Evolutionary conservation across 768 basidiomycete species (phyloP).

Genomic region (Suillus subaureus): DNA sequence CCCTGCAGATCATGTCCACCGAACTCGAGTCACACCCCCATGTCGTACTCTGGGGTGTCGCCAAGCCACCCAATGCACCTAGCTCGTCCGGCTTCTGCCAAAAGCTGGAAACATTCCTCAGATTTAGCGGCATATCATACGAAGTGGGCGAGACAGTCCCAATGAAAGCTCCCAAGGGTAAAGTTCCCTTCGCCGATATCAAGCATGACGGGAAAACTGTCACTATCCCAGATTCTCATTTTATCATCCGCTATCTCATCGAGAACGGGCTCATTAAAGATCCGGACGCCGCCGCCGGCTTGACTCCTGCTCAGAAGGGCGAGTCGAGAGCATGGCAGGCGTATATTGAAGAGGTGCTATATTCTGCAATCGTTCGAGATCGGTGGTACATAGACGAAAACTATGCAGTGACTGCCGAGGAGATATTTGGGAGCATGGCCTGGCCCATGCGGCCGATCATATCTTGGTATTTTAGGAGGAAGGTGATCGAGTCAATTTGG

Average conservation of each 20-base stretch:
- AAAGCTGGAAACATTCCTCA: conserved; percentile 35
- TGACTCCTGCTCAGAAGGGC: conserved; percentile 30
- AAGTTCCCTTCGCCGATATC: conserved; percentile 36
- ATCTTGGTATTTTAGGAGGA: conserved; percentile 26
- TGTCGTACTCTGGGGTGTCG: conserved; percentile 29
- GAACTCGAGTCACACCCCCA: conserved; percentile 9
- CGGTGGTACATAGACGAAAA: conserved; percentile 35
- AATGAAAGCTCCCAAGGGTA: conserved; percentile 33
- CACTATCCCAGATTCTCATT: conserved; percentile 34
- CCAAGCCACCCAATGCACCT: conserved; percentile 23
- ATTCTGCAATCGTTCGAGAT: conserved; percentile 29
- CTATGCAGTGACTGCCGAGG: conserved; percentile 16
- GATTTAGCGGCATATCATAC: conserved; percentile 28
- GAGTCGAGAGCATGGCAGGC: conserved; percentile 38
- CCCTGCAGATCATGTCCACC: background rate
- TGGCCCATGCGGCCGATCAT: conserved; percentile 28
- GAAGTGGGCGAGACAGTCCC: conserved; percentile 28
- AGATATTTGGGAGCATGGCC: conserved; percentile 17
- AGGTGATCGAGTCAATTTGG: conserved; percentile 19
- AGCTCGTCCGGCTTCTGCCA: conserved; percentile 36
- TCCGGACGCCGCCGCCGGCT: conserved; percentile 27
- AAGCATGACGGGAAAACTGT: conserved; percentile 22
- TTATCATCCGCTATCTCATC: conserved; percentile 35
- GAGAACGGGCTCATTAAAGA: conserved; percentile 27
- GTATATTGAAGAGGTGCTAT: conserved; percentile 34